A percentile compares a stretch with the other conserved stretches of the same genome.
Conservation (phyloP, 2,329 filamentous ascomycete genomes). For the Ophiostoma novo-ulmi region DNA sequence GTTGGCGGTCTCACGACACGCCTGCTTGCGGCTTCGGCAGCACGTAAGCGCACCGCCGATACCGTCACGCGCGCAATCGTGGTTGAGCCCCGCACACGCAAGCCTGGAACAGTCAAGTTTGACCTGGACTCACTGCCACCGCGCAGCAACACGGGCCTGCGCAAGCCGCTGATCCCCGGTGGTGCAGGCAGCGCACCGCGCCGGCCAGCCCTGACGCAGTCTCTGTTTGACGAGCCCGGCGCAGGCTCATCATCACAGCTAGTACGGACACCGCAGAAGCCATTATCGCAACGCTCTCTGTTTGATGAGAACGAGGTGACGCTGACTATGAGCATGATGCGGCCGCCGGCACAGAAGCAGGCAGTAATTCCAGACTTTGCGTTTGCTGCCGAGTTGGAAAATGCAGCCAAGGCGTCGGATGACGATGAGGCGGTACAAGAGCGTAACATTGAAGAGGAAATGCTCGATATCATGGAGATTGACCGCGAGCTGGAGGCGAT, state of each 20-base stretch:
- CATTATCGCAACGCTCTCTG: constrained; percentile 26
- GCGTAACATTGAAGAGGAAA: constrained; percentile 54
- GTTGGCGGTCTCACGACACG: constrained; percentile 37
- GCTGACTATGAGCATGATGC: constrained; percentile 30
- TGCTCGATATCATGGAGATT: constrained; percentile 62
- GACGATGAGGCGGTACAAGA: constrained; percentile 44
- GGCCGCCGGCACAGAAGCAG: constrained; percentile 25
- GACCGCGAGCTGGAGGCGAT: constrained; percentile 55
- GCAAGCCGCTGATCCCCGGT: constrained; percentile 18
- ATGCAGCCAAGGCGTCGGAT: constrained; percentile 49
- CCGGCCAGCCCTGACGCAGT: constrained; percentile 12
- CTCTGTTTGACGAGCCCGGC: constrained; percentile 23
- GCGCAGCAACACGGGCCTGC: constrained; percentile 33
- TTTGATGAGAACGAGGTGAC: constrained; percentile 30
- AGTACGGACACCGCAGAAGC: constrained; percentile 9
- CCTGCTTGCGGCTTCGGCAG: constrained; percentile 29
- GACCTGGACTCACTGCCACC: constrained; percentile 43
- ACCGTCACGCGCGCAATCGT: constrained; percentile 46
- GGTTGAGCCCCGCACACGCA: constrained; percentile 46
- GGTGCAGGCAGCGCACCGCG: constrained; percentile 21
- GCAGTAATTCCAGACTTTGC: constrained; percentile 36
- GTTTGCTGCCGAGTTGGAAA: constrained; percentile 48
- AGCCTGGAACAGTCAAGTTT: constrained; percentile 42
- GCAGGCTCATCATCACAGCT: background rate
- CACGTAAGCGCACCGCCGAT: constrained; percentile 34